These are phyloP conservation scores for Trichoderma cornu-damae DNA, from an alignment of 2,329 filamentous ascomycete species.

Conservation along the genomic window DNA sequence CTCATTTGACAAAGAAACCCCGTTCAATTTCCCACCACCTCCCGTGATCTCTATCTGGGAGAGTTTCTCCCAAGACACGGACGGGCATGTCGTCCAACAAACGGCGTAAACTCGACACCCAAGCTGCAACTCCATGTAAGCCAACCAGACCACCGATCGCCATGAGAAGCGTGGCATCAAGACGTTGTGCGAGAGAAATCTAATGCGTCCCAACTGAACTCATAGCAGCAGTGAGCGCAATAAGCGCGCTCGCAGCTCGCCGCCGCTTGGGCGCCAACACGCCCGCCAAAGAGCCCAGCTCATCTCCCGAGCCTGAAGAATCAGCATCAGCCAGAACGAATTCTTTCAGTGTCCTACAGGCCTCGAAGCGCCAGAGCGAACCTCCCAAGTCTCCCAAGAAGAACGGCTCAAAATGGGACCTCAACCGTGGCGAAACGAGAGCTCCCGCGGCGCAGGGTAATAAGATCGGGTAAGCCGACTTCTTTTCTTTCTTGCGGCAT, in stretches of 20 bases:
- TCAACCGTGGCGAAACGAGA: background rate
- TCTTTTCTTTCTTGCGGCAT: background rate
- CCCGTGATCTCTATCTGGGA: background rate
- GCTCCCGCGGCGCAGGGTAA: background rate
- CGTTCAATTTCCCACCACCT: background rate
- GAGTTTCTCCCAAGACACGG: no score
- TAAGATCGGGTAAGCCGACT: constrained; percentile 1
- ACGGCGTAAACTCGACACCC: constrained; percentile 33
- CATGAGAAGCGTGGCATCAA: background rate
- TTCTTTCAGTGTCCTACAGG: constrained; percentile 30
- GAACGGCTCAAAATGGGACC: background rate
- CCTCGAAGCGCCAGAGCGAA: constrained; percentile 17
- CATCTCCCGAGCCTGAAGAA: constrained; percentile 23
- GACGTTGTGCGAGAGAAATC: background rate
- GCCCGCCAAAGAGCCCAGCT: constrained; percentile 17
- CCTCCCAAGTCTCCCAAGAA: constrained; percentile 22
- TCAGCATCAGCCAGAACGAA: constrained; percentile 24
- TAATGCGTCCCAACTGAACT: background rate
- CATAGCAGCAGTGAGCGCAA: constrained; percentile 30
- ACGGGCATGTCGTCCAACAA: constrained; percentile 31
- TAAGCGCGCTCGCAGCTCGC: constrained; percentile 36
- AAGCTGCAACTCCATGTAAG: constrained; percentile 31
- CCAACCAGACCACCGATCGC: background rate
- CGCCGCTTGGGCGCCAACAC: constrained; percentile 26
- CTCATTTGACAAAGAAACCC: background rate